Percentiles rank a stretch among this genome's conserved stretches.
These are phyloP conservation scores for Furcasterigmium furcatum DNA, from an alignment of 2,329 filamentous ascomycete genomes.

Conservation along the genomic window DNA sequence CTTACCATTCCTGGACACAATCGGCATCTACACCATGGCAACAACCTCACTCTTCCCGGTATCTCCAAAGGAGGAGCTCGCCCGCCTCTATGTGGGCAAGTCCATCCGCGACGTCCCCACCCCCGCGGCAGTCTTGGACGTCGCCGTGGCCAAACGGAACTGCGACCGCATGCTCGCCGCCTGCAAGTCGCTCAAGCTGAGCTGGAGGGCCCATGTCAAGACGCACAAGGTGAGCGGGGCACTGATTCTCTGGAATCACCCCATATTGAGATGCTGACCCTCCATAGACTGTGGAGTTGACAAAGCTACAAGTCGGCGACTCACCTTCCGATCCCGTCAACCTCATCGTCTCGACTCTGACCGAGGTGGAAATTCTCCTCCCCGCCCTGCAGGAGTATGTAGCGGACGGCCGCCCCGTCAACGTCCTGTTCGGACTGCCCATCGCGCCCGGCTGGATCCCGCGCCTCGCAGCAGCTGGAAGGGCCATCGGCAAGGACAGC, in stretches of 20 bases:
- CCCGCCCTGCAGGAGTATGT: constrained; percentile 31
- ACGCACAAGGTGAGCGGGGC: constrained; percentile 61
- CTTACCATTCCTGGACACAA: too few species aligned
- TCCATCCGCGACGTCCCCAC: constrained; percentile 36
- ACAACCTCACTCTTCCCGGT: neutral
- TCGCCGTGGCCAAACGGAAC: constrained; percentile 48
- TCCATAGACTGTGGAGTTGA: constrained; percentile 48
- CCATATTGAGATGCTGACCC: too few species aligned
- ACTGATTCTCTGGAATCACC: too few species aligned
- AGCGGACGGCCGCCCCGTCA: constrained; percentile 13
- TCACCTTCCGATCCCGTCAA: constrained; percentile 32
- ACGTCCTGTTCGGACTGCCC: constrained; percentile 59
- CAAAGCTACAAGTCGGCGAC: constrained; percentile 50
- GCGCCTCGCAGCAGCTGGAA: constrained; percentile 43
- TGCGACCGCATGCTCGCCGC: constrained; percentile 55
- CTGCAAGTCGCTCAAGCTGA: constrained; percentile 41
- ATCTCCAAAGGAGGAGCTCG: neutral
- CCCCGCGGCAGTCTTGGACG: constrained; percentile 54
- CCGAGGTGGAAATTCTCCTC: constrained; percentile 53
- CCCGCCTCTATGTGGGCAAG: constrained; percentile 18
- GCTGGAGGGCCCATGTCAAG: constrained; percentile 62
- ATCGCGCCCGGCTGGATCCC: constrained; percentile 49
- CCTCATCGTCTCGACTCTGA: constrained; percentile 57
- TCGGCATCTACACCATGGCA: too few species aligned
- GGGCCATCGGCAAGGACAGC: constrained; percentile 37